phyloP scores from a whole-genome alignment of 768 basidiomycete genomes.

The Phaffia australis region DNA sequence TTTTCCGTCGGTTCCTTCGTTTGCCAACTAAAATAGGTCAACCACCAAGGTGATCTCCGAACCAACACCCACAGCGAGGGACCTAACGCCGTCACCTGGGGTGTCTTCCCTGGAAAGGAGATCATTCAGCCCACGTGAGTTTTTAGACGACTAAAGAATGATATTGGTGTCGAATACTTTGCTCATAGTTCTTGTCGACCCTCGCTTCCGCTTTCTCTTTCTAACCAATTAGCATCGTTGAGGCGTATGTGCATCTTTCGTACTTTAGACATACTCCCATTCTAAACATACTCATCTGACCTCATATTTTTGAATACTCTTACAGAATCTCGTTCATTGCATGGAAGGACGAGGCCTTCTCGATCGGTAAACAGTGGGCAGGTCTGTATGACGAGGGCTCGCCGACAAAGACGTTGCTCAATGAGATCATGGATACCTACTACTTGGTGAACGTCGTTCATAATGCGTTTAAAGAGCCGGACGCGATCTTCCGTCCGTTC shows the following conservation, averaged over 20 bases:
- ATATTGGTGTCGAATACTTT: no score
- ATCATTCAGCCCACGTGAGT: conserved; percentile 70
- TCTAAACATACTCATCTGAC: neutral
- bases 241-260: conserved; percentile 76
- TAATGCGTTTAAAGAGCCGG: conserved; percentile 78
- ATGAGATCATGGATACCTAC: conserved; percentile 64
- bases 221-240: conserved; percentile 50
- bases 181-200: no score
- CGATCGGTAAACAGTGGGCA: conserved; percentile 85
- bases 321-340: conserved; percentile 22
- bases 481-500: conserved; percentile 81
- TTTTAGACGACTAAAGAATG: no score
- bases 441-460: conserved; percentile 92
- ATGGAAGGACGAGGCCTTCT: conserved; percentile 78
- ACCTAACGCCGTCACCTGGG: conserved; percentile 98
- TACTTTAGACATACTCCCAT: conserved; percentile 78
- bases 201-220: no score
- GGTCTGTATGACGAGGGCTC: conserved; percentile 69
- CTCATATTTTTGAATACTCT: neutral
- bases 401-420: conserved; percentile 61
- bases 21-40: conserved; percentile 93
- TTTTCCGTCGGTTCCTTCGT: conserved; percentile 75
- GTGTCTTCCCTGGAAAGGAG: conserved; percentile 94
- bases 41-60: conserved; percentile 82
- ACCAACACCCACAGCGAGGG: conserved; percentile 93